phyloP scores from a whole-genome alignment of 2,329 filamentous ascomycete species.

The Neopestalotiopsis clavispora region DNA sequence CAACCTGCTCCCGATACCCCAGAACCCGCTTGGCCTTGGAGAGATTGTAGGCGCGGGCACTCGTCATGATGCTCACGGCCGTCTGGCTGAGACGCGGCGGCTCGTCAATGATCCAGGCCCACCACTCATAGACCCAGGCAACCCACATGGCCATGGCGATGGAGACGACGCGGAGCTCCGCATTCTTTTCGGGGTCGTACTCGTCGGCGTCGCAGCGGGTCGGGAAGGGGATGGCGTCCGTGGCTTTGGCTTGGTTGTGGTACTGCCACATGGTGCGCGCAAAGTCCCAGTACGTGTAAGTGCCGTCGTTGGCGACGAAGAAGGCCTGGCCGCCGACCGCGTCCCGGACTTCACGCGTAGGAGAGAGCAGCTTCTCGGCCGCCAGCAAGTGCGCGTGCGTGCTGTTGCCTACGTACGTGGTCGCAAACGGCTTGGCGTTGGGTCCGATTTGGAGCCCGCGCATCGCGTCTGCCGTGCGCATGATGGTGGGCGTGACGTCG shows the following conservation, averaged over 20 bases:
- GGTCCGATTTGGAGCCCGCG: slow-evolving; percentile 6
- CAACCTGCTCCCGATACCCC: slow-evolving; percentile 4
- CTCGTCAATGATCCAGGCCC: slow-evolving; percentile 2
- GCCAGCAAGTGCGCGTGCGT: slow-evolving; percentile 15
- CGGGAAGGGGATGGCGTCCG: neutral
- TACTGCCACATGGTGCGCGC: slow-evolving; percentile 8
- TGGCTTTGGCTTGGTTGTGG: neutral
- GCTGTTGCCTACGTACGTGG: slow-evolving; percentile 10
- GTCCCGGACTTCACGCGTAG: neutral
- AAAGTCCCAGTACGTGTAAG: slow-evolving; percentile 3
- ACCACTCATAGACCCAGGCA: slow-evolving; percentile 7
- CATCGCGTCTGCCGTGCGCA: neutral
- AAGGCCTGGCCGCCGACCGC: slow-evolving; percentile 8
- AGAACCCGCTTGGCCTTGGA: neutral
- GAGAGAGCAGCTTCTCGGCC: slow-evolving; percentile 6
- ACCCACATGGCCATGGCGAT: slow-evolving; percentile 3
- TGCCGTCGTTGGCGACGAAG: slow-evolving; percentile 8
- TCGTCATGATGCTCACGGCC: neutral
- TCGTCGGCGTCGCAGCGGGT: neutral
- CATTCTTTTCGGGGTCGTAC: neutral
- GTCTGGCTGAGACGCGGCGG: neutral
- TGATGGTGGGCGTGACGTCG: slow-evolving; percentile 7
- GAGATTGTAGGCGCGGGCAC: neutral
- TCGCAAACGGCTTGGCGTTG: slow-evolving; percentile 1
- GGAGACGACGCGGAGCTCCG: neutral